Conservation (phyloP, 345 rosid species). For the Geranium rotundifolium region DNA sequence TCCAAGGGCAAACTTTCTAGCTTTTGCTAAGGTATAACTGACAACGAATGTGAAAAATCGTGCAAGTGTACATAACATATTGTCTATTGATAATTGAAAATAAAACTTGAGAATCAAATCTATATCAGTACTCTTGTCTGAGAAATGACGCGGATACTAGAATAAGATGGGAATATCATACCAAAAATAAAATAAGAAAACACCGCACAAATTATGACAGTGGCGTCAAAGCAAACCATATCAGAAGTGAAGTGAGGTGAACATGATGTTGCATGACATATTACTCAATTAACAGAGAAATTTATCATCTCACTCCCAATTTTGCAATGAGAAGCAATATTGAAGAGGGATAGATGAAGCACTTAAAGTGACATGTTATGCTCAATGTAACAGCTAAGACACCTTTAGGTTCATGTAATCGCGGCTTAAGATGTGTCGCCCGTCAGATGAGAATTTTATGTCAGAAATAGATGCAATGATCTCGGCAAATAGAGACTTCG, state of each 20-base stretch:
- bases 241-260: not conserved
- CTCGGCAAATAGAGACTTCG: slow-evolving; percentile 52
- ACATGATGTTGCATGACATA: too few species aligned
- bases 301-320: not conserved
- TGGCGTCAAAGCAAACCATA: not conserved
- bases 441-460: slow-evolving; percentile 46
- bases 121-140: not conserved
- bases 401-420: slow-evolving; percentile 67
- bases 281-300: too few species aligned
- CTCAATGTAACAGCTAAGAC: not conserved
- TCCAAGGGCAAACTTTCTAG: not conserved
- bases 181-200: too few species aligned
- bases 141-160: not conserved
- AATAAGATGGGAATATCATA: not conserved
- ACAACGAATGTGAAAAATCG: not conserved
- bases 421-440: slow-evolving; percentile 45
- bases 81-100: not conserved
- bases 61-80: not conserved
- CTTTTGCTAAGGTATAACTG: not conserved
- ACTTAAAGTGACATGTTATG: slow-evolving; percentile 4
- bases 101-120: slow-evolving; percentile 4
- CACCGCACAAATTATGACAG: too few species aligned
- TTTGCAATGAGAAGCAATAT: not conserved
- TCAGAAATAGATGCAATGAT: slow-evolving; percentile 50
- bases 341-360: slow-evolving; percentile 1